phyloP scores from a whole-genome alignment of 139 green algal genomes.

The Chlorella sp. region DNA sequence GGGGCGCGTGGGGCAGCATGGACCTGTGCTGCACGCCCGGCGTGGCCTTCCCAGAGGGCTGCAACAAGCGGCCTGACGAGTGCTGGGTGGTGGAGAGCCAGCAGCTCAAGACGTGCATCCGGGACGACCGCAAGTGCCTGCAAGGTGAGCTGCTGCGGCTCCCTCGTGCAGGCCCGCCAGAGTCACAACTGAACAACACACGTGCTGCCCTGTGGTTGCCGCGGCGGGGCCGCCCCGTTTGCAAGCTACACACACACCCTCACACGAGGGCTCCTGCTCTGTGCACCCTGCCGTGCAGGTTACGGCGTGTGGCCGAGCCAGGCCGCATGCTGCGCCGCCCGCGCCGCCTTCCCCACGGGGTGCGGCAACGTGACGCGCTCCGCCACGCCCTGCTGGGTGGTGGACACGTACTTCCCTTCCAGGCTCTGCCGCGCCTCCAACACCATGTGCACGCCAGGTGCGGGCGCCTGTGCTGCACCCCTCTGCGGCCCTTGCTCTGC shows the following conservation, averaged over 20 bases:
- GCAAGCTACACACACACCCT: neutral
- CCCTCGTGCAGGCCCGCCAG: no score
- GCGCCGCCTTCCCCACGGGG: slow-evolving; percentile 30
- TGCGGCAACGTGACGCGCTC: slow-evolving; percentile 16
- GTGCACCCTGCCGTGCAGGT: slow-evolving; percentile 19
- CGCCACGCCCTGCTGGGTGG: slow-evolving; percentile 34
- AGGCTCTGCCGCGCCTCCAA: slow-evolving; percentile 20
- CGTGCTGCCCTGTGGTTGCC: no score
- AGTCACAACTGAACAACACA: neutral
- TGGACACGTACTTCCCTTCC: slow-evolving; percentile 40
- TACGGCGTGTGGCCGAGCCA: slow-evolving; percentile 30
- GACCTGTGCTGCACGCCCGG: neutral
- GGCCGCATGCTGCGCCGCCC: slow-evolving; percentile 27
- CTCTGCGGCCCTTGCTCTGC: neutral
- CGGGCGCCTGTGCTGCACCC: neutral
- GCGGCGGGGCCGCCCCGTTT: no score
- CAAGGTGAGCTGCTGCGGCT: no score
- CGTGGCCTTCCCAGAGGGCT: slow-evolving; percentile 5
- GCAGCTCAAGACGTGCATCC: slow-evolving; percentile 26
- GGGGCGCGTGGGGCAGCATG: no score
- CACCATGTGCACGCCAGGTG: slow-evolving; percentile 23
- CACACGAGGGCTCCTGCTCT: neutral
- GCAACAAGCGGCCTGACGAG: slow-evolving; percentile 9
- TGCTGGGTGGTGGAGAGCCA: slow-evolving; percentile 43
- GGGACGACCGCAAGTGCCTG: slow-evolving; percentile 47